phyloP scores from a whole-genome alignment of 2,329 filamentous ascomycete genomes.

The Penicillium sp. region DNA sequence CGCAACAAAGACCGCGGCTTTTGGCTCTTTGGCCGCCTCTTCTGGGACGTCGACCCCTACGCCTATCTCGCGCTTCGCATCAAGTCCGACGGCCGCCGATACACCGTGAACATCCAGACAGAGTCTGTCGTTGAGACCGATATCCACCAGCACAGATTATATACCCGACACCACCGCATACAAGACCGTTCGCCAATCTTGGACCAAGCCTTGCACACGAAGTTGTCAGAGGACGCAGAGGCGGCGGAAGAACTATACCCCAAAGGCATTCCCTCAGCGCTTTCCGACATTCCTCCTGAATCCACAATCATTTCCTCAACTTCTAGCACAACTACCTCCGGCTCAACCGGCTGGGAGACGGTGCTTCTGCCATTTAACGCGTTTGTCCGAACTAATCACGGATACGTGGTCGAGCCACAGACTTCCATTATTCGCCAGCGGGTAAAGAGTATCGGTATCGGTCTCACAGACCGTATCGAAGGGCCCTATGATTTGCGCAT shows the following conservation, averaged over 20 bases:
- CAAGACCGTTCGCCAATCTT: slow-evolving; percentile 13
- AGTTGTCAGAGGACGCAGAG: slow-evolving; percentile 22
- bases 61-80: slow-evolving; percentile 82
- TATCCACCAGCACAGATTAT: slow-evolving; percentile 89
- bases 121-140: slow-evolving; percentile 94
- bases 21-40: slow-evolving; percentile 80
- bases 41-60: slow-evolving; percentile 91
- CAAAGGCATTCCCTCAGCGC: slow-evolving; percentile 31
- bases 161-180: slow-evolving; percentile 45
- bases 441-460: slow-evolving; percentile 81
- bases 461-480: slow-evolving; percentile 82
- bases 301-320: slow-evolving; percentile 36
- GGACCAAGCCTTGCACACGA: slow-evolving; percentile 16
- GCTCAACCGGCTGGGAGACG: slow-evolving; percentile 89
- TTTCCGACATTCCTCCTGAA: slow-evolving; percentile 40
- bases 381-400: slow-evolving; percentile 93
- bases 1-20: slow-evolving; percentile 73
- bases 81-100: slow-evolving; percentile 86
- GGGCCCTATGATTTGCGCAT: slow-evolving; percentile 87
- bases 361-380: slow-evolving; percentile 87
- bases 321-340: slow-evolving; percentile 52
- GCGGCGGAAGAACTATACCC: slow-evolving; percentile 26
- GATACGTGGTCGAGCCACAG: slow-evolving; percentile 89
- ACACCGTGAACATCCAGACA: slow-evolving; percentile 94
- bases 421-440: slow-evolving; percentile 84